phyloP scores from a whole-genome alignment of 371 early-diverging fungal species.

The Funneliformis caledonium region DNA sequence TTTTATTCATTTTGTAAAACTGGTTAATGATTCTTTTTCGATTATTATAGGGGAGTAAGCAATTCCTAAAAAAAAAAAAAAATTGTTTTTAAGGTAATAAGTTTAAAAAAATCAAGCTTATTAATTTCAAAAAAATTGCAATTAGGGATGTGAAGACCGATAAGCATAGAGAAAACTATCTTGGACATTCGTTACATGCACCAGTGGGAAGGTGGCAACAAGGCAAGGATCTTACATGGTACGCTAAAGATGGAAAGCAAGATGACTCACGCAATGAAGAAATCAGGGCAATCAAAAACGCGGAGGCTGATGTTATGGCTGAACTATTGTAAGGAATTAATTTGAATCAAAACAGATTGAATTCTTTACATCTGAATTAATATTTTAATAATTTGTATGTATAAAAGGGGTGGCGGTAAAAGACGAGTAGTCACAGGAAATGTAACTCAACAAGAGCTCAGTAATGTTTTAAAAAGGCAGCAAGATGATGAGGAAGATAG shows the following conservation, averaged over 20 bases:
- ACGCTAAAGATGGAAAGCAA: conserved; percentile 60
- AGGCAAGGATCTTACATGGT: conserved; percentile 80
- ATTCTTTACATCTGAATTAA: neutral
- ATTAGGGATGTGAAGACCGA: conserved; percentile 80
- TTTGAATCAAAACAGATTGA: neutral
- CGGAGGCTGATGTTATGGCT: conserved; percentile 82
- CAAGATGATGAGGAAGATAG: conserved; percentile 28
- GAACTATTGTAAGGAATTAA: conserved; percentile 67
- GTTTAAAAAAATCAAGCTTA: neutral
- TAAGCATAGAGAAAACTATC: conserved; percentile 84
- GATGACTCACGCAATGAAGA: conserved; percentile 53
- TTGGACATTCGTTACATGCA: conserved; percentile 84
- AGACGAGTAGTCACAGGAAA: conserved; percentile 7
- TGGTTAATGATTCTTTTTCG: neutral
- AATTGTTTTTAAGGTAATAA: neutral
- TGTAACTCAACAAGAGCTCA: conserved; percentile 29
- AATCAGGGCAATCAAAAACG: conserved; percentile 68
- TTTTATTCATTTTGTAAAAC: neutral
- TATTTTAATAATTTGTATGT: neutral
- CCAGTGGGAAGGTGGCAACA: conserved; percentile 75
- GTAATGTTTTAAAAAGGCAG: conserved; percentile 26
- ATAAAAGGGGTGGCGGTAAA: conserved; percentile 31
- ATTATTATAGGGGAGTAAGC: conserved; percentile 18
- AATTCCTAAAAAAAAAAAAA: neutral
- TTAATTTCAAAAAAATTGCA: conserved; percentile 46